Evolutionary conservation across 768 basidiomycete genomes (phyloP).

Genomic region (Melanogaster broomeanus): DNA sequence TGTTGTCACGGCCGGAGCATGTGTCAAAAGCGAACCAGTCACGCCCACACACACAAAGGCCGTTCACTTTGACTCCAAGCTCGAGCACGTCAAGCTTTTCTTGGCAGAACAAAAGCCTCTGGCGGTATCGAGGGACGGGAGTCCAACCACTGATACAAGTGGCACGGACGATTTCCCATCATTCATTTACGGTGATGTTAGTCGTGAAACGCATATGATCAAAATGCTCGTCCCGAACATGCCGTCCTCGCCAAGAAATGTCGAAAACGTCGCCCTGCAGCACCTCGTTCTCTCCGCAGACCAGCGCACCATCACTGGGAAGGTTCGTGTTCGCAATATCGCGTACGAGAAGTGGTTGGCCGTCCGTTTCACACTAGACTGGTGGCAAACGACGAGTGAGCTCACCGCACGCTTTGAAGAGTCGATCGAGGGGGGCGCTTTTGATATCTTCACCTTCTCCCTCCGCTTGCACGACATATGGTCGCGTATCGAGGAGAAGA

Average conservation of each 20-base stretch:
- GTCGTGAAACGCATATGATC: slow-evolving; percentile 39
- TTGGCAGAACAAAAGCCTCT: slow-evolving; percentile 93
- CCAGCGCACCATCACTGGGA: slow-evolving; percentile 62
- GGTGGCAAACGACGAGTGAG: slow-evolving; percentile 96
- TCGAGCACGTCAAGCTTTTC: slow-evolving; percentile 95
- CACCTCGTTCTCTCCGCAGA: slow-evolving; percentile 53
- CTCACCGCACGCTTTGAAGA: slow-evolving; percentile 74
- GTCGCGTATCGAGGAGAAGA: slow-evolving; percentile 78
- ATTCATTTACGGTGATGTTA: slow-evolving; percentile 57
- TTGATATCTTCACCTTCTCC: slow-evolving; percentile 77
- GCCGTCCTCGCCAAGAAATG: slow-evolving; percentile 43
- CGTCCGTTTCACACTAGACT: slow-evolving; percentile 90
- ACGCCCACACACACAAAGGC: slow-evolving; percentile 81
- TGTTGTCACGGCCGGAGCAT: slow-evolving; percentile 48
- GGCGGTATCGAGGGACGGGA: slow-evolving; percentile 89
- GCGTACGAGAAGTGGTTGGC: slow-evolving; percentile 87
- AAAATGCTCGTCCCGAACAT: slow-evolving; percentile 71
- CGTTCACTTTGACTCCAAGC: slow-evolving; percentile 90
- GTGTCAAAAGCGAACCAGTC: slow-evolving; percentile 73
- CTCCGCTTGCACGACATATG: slow-evolving; percentile 81
- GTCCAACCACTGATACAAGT: slow-evolving; percentile 81
- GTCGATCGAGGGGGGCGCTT: slow-evolving; percentile 35
- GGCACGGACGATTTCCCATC: slow-evolving; percentile 79
- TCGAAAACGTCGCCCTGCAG: slow-evolving; percentile 56
- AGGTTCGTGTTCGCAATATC: slow-evolving; percentile 79